Percentiles rank a stretch among this genome's conserved stretches.
Conservation (phyloP, 495 filamentous ascomycete genomes). For the Penicillium soppii region DNA sequence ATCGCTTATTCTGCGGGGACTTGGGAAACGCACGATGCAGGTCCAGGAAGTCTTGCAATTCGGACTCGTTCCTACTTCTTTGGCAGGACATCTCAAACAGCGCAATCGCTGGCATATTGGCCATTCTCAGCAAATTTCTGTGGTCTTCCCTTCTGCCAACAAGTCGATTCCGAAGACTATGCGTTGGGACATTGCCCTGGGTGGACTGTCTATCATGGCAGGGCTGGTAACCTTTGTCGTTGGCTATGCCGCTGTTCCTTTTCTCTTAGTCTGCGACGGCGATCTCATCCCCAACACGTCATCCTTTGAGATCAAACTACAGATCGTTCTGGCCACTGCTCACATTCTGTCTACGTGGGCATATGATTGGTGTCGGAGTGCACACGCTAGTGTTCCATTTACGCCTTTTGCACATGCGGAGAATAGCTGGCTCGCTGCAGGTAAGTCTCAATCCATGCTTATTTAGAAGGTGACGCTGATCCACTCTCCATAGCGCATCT, state of each 20-base stretch:
- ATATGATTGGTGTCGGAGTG: conserved; percentile 16
- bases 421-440: conserved; percentile 34
- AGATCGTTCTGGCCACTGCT: conserved; percentile 17
- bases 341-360: conserved; percentile 25
- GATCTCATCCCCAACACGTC: conserved; percentile 15
- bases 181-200: conserved; percentile 25
- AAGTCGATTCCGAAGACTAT: conserved; percentile 14
- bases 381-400: conserved; percentile 14
- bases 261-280: conserved; percentile 15
- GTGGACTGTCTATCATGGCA: conserved; percentile 26
- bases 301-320: conserved; percentile 3
- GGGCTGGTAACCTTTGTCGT: conserved; percentile 17
- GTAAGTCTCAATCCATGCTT: conserved; percentile 14
- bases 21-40: conserved; percentile 44
- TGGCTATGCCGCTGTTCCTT: conserved; percentile 23
- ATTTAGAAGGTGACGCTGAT: not conserved
- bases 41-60: conserved; percentile 51
- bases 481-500: conserved; percentile 32
- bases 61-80: conserved; percentile 49
- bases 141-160: conserved; percentile 13
- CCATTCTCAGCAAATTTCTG: conserved; percentile 33
- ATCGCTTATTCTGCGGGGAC: conserved; percentile 43
- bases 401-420: conserved; percentile 32
- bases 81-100: conserved; percentile 51
- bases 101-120: conserved; percentile 46